phyloP scores from a whole-genome alignment of 306 rosid genomes.

The Ziziphus jujuba region DNA sequence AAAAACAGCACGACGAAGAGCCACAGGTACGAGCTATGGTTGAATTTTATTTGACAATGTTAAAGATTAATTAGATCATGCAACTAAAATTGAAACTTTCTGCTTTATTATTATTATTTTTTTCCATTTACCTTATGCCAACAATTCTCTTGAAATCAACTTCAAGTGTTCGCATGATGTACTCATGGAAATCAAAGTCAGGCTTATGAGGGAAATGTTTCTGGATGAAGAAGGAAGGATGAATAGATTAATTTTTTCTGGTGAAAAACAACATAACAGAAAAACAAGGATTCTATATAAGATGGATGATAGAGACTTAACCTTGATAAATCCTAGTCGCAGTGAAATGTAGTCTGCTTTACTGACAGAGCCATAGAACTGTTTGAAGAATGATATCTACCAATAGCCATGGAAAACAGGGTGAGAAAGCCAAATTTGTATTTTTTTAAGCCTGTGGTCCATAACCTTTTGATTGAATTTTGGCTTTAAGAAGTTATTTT shows the following conservation, averaged over 20 bases:
- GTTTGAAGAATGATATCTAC: slow-evolving; percentile 82
- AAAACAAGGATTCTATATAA: no score
- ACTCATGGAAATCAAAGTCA: slow-evolving; percentile 48
- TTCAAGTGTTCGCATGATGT: slow-evolving; percentile 66
- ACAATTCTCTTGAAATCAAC: slow-evolving; percentile 70
- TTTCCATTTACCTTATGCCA: slow-evolving; percentile 67
- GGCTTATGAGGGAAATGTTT: slow-evolving; percentile 26
- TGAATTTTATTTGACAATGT: slow-evolving; percentile 20
- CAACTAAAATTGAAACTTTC: not conserved
- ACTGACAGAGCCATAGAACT: slow-evolving; percentile 71
- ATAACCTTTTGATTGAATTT: no score
- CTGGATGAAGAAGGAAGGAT: slow-evolving; percentile 29
- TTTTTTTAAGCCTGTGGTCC: not conserved
- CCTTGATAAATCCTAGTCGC: slow-evolving; percentile 83
- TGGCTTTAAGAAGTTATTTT: no score
- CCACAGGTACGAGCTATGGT: slow-evolving; percentile 85
- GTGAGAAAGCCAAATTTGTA: not conserved
- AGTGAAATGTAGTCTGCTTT: slow-evolving; percentile 69
- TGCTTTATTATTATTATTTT: slow-evolving; percentile 7
- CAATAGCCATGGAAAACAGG: slow-evolving; percentile 20
- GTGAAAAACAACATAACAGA: not conserved
- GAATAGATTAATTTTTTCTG: not conserved
- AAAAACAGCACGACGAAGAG: slow-evolving; percentile 85
- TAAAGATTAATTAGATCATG: slow-evolving; percentile 3
- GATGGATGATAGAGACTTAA: slow-evolving; percentile 15